Evolutionary conservation across 495 filamentous ascomycete genomes (phyloP), one percentile per base, ranked within the genome.

Genomic region (Cairneyella variabilis): DNA sequence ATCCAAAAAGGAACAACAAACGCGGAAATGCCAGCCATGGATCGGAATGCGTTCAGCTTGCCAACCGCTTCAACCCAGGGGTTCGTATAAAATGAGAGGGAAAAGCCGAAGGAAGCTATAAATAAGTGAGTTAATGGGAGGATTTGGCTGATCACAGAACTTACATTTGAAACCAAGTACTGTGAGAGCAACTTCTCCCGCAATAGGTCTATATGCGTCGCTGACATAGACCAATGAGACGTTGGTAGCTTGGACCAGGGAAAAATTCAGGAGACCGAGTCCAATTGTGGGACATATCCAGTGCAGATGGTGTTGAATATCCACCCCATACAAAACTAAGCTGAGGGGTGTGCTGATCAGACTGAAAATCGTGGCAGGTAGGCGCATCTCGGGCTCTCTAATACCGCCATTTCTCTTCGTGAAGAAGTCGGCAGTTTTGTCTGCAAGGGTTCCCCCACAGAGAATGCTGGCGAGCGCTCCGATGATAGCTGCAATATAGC

Each of bases 71-170:
- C 64, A 20, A 82, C 69, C 79, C 77, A 80, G 0, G 74, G 76
- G 52, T 82, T 82, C 3, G 76, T 81, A 59, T 80, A 81, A 48
- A 82, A 82, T 0, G 76, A 79, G 6, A 82, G 64, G 14, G 80
- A 66, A 58, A 82, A 81, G 11, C 76, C 77, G 53, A 81, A 79
- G 14, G 70, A 59, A 16, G 71, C 71, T 73, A 41, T 22, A 12
- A 11, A 50, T 9, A 3, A 4, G 36, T 45, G 10, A 44, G 20
- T n/a, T 40, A n/a, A 7, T 12, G 26, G 41, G 22, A 32, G 36
- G 12, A 4, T 39, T 2, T 36, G 0, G 11, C 9, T 17, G 37
- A 27, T 16, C 8, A 26, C 27, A 2, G 18, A 14, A 43, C 63
- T 38, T 54, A 71, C 69, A 67, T 63, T 82, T 80, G 58, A 79